phyloP scores from a whole-genome alignment of 495 filamentous ascomycete species.

The Aspergillus haitiensis region DNA sequence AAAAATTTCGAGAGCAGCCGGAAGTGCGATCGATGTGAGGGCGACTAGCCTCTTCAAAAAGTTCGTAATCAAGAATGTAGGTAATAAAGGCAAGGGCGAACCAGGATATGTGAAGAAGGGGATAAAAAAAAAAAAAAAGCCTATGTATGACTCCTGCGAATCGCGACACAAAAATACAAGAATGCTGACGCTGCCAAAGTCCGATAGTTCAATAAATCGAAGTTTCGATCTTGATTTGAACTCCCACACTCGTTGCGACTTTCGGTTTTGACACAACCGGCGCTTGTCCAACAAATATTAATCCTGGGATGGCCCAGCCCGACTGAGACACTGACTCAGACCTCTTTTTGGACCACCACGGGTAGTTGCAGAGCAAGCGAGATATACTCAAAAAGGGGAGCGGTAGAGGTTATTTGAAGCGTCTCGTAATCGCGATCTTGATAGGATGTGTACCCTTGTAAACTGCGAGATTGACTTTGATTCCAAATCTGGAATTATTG shows the following conservation, averaged over 20 bases:
- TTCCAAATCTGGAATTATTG: background rate
- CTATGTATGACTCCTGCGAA: background rate
- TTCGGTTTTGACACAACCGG: background rate
- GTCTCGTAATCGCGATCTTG: slow-evolving; percentile 2
- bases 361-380: slow-evolving; percentile 9
- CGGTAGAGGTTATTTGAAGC: background rate
- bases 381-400: background rate
- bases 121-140: background rate
- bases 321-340: slow-evolving; percentile 14
- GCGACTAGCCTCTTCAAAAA: slow-evolving; percentile 4
- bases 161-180: background rate
- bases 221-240: slow-evolving; percentile 1
- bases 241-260: slow-evolving; percentile 7
- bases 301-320: slow-evolving; percentile 8
- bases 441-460: slow-evolving; percentile 5
- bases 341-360: background rate
- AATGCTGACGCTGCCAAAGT: background rate
- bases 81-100: slow-evolving; percentile 14
- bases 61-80: slow-evolving; percentile 21
- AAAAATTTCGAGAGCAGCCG: background rate
- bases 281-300: slow-evolving; percentile 8
- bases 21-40: slow-evolving; percentile 1
- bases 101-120: background rate
- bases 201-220: background rate
- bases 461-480: background rate